Evolutionary conservation across 805 yeast genomes (phyloP), one percentile per base, ranked within the genome.

Genomic region (Lachancea dasiensis): DNA sequence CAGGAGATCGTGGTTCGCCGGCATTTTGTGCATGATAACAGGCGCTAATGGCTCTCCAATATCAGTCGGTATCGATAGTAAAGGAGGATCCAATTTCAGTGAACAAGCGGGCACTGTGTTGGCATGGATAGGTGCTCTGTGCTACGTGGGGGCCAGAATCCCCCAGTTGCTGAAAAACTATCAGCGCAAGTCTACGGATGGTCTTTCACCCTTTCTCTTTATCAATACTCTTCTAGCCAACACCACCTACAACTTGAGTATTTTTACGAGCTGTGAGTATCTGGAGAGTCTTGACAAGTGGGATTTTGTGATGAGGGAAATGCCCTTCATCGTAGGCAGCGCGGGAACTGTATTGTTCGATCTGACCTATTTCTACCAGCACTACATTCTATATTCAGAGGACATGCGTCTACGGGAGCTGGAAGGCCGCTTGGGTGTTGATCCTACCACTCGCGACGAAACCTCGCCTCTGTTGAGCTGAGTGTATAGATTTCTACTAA

Each of bases 291-390:
- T 58, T 1, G 61, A 67, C 27, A 65, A 63, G 47, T 48, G 47
- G 38, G 62, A 47, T 6, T 89, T 83, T 52, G 60, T 86, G 19
- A 47, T 64, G 46, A 78, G 75, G 32, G 95, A 87, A 51, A 56
- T 86, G 37, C 95, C 97, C 0, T 89, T 80, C 53, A 68, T 90
- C 22, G 52, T 86, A 18, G 96, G 97, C 1, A 79, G 92, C 47
- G 73, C 86, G 0, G 96, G 97, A 6, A 87, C 97, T 0, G 72
- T 87, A 14, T 47, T 77, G 3, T 86, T 89, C 58, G 97, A 89
- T 56, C 43, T 78, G 26, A 62, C 75, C 3, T 81, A 80, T 54
- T 79, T 81, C 50, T 79, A 77, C 54, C 92, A 82, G 52, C 62
- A 58, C 43, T 60, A 56, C 42, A 51, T 59, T 7, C 44, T 61